Evolutionary conservation across 1,139 yeast genomes (phyloP).

Genomic region (Nakaseomyces bracarensis): DNA sequence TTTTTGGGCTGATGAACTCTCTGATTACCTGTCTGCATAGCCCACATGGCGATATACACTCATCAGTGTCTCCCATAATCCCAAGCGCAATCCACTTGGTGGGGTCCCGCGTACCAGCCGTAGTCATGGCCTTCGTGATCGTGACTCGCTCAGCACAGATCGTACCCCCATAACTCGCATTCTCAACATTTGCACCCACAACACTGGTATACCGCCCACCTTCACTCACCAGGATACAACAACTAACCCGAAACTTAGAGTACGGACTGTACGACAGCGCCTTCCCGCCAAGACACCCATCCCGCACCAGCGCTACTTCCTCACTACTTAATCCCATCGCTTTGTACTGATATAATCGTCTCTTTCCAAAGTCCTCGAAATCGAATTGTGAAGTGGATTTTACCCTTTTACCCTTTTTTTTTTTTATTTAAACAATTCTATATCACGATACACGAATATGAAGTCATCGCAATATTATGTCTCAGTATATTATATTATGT

Average conservation of each 20-base stretch:
- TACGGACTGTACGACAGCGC: constrained; percentile 66
- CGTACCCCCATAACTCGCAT: constrained; percentile 82
- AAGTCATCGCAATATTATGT: too few species aligned
- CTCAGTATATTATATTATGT: too few species aligned
- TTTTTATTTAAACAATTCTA: too few species aligned
- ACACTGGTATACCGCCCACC: constrained; percentile 38
- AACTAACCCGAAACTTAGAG: constrained; percentile 82
- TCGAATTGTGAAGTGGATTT: too few species aligned
- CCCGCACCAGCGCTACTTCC: constrained; percentile 4
- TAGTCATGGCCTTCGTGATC: constrained; percentile 51
- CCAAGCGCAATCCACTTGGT: constrained; percentile 35
- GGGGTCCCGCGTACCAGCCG: constrained; percentile 7
- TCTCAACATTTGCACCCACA: constrained; percentile 81
- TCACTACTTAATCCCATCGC: not conserved
- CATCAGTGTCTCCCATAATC: constrained; percentile 56
- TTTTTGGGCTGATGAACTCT: constrained; percentile 45
- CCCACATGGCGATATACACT: constrained; percentile 81
- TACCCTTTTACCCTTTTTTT: too few species aligned
- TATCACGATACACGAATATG: too few species aligned
- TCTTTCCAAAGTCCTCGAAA: too few species aligned
- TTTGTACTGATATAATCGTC: too few species aligned
- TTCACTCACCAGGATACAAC: constrained; percentile 49
- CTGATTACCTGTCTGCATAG: constrained; percentile 84
- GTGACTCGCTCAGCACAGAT: constrained; percentile 91
- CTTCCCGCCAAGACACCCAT: constrained; percentile 35